Conservation (phyloP, 2,329 filamentous ascomycete species). For the Aspergillus carbonarius region DNA sequence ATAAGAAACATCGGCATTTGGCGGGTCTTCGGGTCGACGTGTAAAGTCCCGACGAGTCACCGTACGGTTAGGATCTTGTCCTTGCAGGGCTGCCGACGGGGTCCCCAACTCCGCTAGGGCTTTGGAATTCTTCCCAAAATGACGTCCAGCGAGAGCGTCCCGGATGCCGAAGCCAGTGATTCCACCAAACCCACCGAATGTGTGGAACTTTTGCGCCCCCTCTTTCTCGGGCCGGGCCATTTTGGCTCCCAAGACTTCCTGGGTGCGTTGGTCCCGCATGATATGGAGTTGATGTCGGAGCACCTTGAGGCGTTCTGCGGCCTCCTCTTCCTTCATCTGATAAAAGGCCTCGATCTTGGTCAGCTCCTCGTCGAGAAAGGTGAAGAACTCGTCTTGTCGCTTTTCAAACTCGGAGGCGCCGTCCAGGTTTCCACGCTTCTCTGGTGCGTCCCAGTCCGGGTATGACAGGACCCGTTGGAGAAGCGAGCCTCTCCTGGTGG, state of each 20-base stretch:
- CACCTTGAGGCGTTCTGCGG: conserved; percentile 66
- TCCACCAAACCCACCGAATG: conserved; percentile 24
- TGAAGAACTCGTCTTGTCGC: conserved; percentile 80
- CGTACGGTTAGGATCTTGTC: conserved; percentile 28
- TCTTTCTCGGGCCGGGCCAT: conserved; percentile 21
- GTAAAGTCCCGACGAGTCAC: conserved; percentile 51
- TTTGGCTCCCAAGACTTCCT: conserved; percentile 60
- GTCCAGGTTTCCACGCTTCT: conserved; percentile 49
- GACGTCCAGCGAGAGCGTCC: conserved; percentile 46
- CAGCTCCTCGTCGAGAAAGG: conserved; percentile 78
- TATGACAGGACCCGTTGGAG: conserved; percentile 43
- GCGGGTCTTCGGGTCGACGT: conserved; percentile 42
- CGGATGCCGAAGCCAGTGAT: conserved; percentile 34
- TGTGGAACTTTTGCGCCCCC: conserved; percentile 23
- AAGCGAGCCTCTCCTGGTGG: conserved; percentile 23
- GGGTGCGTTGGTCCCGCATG: conserved; percentile 80
- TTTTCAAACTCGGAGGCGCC: conserved; percentile 65
- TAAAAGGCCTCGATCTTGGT: conserved; percentile 94
- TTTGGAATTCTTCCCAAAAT: conserved; percentile 57
- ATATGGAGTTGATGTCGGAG: conserved; percentile 85
- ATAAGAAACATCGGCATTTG: conserved; percentile 68
- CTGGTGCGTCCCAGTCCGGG: conserved; percentile 39
- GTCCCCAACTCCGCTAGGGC: conserved; percentile 48
- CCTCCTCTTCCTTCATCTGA: conserved; percentile 80
- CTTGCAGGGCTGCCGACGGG: conserved; percentile 32